Evolutionary conservation across 2,329 filamentous ascomycete species (phyloP), one percentile per base, ranked within the genome.

Genomic region (Exophiala lecanii-corni): DNA sequence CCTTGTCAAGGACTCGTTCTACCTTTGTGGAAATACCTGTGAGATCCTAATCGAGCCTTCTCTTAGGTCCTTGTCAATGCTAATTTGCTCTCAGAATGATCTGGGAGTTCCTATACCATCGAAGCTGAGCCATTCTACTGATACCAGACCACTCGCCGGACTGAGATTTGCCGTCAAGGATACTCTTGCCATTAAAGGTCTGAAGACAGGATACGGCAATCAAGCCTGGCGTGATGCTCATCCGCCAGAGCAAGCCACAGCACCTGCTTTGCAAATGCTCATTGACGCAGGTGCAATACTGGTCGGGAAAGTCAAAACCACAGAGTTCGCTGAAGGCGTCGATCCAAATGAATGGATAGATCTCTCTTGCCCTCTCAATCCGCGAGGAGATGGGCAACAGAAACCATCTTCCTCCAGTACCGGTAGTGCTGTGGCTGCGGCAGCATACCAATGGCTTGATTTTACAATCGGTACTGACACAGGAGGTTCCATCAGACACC

Each of bases 401-500:
- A 54, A 57, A 28, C 49, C 55, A 7, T 56, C 53, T 9, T 56
- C 55, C 20, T 57, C 54, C 5, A 57, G 53, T 10, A 51, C 54
- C 13, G 57, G 57, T 10, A 52, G 55, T 21, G 57, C 54, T 7
- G 49, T 45, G 9, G 59, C 56, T 4, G 55, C 58, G 4, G 62
- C 53, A n/a, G 51, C 57, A 3, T 66, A 66, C 35, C 51, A 57
- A 35, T 67, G 59, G 64, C 50, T 66, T 32, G 35, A 62, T 45
- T 48, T 60, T 13, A 45, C 54, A 2, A 39, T 61, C 25, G 59
- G 60, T 9, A 57, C 54, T 2, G 59, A 62, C 37, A 61, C 57
- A 18, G 60, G 62, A 17, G 61, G 74, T 32, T 68, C 68, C 10
- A 71, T 74, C 41, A 63, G 72, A n/a, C 63, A 68, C 1, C 72